A percentile compares a stretch with the other conserved stretches of the same genome.
These are phyloP conservation scores for Backusella luteola DNA, from an alignment of 192 early-diverging fungal species.

Conservation along the genomic window DNA sequence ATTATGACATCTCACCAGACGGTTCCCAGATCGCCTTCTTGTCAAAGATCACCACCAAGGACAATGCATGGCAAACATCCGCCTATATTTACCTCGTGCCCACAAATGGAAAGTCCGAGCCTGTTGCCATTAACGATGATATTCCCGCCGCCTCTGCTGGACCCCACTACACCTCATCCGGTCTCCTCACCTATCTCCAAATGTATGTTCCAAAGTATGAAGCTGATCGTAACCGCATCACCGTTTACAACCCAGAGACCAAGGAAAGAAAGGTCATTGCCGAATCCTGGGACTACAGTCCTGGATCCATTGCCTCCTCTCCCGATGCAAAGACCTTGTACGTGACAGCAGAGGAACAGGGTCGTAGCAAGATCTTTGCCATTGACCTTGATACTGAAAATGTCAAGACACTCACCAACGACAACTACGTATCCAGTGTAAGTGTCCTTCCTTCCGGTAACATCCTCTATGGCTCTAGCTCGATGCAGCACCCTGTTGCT, in stretches of 20 bases:
- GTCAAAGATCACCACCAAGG: conserved; percentile 57
- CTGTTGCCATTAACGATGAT: conserved; percentile 45
- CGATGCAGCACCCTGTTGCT: conserved; percentile 42
- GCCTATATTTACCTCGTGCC: conserved; percentile 66
- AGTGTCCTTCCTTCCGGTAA: conserved; percentile 40
- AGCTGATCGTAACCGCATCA: conserved; percentile 72
- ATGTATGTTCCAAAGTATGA: conserved; percentile 73
- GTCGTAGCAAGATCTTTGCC: conserved; percentile 61
- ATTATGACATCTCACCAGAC: conserved; percentile 65
- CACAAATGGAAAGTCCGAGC: conserved; percentile 43
- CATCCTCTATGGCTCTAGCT: conserved; percentile 45
- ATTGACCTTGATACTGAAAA: conserved; percentile 53
- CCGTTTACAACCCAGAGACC: conserved; percentile 48
- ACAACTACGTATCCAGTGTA: conserved; percentile 49
- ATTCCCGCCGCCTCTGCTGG: conserved; percentile 57
- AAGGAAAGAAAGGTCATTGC: conserved; percentile 44
- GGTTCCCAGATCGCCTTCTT: conserved; percentile 69
- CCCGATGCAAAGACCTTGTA: conserved; percentile 50
- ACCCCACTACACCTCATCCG: conserved; percentile 67
- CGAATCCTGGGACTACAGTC: conserved; percentile 62
- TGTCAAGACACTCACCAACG: conserved; percentile 44
- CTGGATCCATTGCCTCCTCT: conserved; percentile 58
- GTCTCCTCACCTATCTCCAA: conserved; percentile 71
- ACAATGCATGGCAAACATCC: conserved; percentile 79
- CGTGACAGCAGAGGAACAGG: conserved; percentile 67